Evolutionary conservation across 1,139 yeast genomes (phyloP), one percentile per base, ranked within the genome.

Genomic region (Keqinozyma sinolaborantium): DNA sequence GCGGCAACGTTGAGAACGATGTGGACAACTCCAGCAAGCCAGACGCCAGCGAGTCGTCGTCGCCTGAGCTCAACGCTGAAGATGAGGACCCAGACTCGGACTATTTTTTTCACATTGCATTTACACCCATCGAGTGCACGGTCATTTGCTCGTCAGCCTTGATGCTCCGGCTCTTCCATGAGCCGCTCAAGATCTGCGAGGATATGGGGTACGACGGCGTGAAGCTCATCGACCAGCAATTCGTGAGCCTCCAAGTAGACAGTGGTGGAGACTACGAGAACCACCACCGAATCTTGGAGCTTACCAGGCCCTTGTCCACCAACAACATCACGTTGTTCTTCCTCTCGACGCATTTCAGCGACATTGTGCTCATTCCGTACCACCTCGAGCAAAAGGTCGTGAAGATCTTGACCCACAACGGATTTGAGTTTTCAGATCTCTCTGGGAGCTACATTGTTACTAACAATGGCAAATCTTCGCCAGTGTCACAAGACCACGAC

Each of bases 331-430:
- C 86, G 3, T 60, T 81, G 21, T 79, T 79, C 48, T 81, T 80
- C 53, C 54, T 81, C 25, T 73, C 82, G 10, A 77, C 82, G 25
- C 83, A 81, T 54, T 79, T 77, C 46, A 71, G 80, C 31, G 84
- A 81, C 51, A 74, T 77, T 30, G 83, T 81, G n/a, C 59, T 81
- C 25, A 69, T 80, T 12, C 87, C 88, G 0, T 52, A 50, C 26
- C 44, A 53, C 4, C 62, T 64, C 8, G 66, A 66, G 39, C 63
- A 60, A 2, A 61, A 63, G 34, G 83, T 77, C 0, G 50, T 72
- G 3, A 47, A 48, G 19, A 67, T 76, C 4, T 51, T 79, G 25
- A 61, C 71, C 14, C 53, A 55, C 23, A 56, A 64, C 30, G 60
- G 65, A 29, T 75, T 73, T 47, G 58, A 55, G 24, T 73, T 70